phyloP scores from a whole-genome alignment of 176 grass and related monocot genomes.

The Panicum miliaceum region DNA sequence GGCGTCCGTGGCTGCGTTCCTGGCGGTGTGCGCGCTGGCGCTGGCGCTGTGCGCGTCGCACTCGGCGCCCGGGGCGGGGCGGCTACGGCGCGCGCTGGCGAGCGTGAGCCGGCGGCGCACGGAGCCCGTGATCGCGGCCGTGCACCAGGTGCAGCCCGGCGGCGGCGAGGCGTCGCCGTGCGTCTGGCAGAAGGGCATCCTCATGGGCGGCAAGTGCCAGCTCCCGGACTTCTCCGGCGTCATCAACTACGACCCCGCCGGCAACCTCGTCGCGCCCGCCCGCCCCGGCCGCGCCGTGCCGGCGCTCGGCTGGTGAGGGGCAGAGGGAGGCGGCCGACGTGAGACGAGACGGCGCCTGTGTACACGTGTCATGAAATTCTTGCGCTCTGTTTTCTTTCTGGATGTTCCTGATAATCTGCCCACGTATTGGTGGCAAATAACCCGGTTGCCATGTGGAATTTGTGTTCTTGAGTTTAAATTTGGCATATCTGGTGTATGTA shows the following conservation, averaged over 20 bases:
- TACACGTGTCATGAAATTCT: background rate
- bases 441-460: background rate
- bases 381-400: background rate
- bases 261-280: conserved; percentile 66
- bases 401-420: background rate
- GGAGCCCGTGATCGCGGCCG: conserved; percentile 75
- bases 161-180: conserved; percentile 49
- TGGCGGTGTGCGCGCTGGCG: conserved; percentile 62
- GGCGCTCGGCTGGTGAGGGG: conserved; percentile 57
- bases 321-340: too few relatives aligned
- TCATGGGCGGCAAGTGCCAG: conserved; percentile 94
- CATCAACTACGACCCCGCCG: conserved; percentile 77
- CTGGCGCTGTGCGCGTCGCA: conserved; percentile 75
- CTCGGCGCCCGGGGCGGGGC: conserved; percentile 42
- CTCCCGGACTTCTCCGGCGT: conserved; percentile 94
- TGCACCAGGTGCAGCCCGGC: conserved; percentile 76
- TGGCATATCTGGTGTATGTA: background rate
- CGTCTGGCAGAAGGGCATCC: conserved; percentile 87
- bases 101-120: conserved; percentile 63
- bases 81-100: conserved; percentile 52
- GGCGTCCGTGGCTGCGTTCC: conserved; percentile 48
- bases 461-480: background rate
- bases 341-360: background rate
- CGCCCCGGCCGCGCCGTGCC: conserved; percentile 47
- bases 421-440: background rate